Base-by-base conservation (phyloP, 225 moss, liverwort and hornwort species). In the Antitrichia curtipendula region DNA sequence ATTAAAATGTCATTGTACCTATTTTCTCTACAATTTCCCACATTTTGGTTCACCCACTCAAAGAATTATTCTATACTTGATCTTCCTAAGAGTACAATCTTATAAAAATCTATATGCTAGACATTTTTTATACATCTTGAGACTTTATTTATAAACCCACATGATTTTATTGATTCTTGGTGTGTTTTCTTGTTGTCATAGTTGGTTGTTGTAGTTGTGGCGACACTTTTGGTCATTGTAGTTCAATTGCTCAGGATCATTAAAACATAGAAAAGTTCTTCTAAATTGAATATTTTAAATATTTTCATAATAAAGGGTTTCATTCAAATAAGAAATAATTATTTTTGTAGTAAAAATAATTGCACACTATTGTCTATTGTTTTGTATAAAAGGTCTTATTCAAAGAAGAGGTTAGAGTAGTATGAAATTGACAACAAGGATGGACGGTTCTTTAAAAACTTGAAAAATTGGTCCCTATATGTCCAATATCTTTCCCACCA, bases 31-130 rank as follows among this genome's bases (percentile, higher is more conserved):
- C 4, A 24, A 40, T 13, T 13, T 69, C 8, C 8, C 0, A 38
- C 1, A 4, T 8, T 6, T 4, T 23, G 13, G 6, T 13, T 40
- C 7, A 2, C 4, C 8, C 21, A 7, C 13, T 40, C 1, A 8
- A 38, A 40, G 13, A 69, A 8, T 40, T 40, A 69, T 24, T 69
- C 23, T 69, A 24, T 24, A 2, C 4, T 69, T 69, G 69, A 40
- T 40, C 13, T 69, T 40, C 1, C 5, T 22, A 12, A n/a, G 2
- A 11, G 4, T 66, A n/a, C 6, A 38, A 21, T 22, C n/a, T 68
- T 13, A 38, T n/a, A 12, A 38, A 22, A 68, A 68, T 2, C 22
- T 13, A 12, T 4, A 12, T 6, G 22, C 2, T 66, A 22, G 22
- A 20, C 21, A n/a, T n/a, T 66, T 65, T 32, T 16, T 2, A 16